Conservation (phyloP, 805 yeast species). For the Yarrowia bubula region DNA sequence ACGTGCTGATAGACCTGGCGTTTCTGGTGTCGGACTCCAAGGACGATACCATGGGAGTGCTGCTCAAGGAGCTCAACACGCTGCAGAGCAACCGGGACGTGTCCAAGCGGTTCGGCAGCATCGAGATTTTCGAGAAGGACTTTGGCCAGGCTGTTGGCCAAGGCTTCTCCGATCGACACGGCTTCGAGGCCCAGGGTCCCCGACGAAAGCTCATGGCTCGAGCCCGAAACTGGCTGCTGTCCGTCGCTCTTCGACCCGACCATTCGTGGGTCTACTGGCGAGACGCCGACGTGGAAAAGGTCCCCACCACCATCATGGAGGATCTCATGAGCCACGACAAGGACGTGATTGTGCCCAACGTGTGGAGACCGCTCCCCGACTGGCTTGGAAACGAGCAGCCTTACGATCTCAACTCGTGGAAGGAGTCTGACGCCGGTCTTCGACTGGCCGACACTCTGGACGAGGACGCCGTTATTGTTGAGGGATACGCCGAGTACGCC, state of each 20-base stretch:
- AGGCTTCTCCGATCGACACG: slow-evolving; percentile 91
- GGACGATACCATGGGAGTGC: slow-evolving; percentile 76
- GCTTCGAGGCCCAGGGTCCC: slow-evolving; percentile 96
- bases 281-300: slow-evolving; percentile 95
- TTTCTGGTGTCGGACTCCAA: slow-evolving; percentile 87
- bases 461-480: slow-evolving; percentile 95
- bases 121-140: slow-evolving; percentile 85
- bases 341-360: slow-evolving; percentile 95
- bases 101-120: slow-evolving; percentile 69
- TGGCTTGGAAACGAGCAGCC: slow-evolving; percentile 91
- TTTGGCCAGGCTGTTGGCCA: slow-evolving; percentile 95
- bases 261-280: slow-evolving; percentile 98
- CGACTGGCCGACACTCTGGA: slow-evolving; percentile 53
- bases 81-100: slow-evolving; percentile 66
- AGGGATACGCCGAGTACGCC: slow-evolving; percentile 95
- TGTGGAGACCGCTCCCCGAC: slow-evolving; percentile 95
- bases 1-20: slow-evolving; percentile 75
- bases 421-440: slow-evolving; percentile 74
- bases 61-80: slow-evolving; percentile 54
- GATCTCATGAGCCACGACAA: slow-evolving; percentile 90
- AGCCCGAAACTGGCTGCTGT: slow-evolving; percentile 91
- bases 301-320: slow-evolving; percentile 81
- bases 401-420: slow-evolving; percentile 95
- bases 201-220: slow-evolving; percentile 94
- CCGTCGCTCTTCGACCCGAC: slow-evolving; percentile 86